phyloP scores from a whole-genome alignment of 148 eudicot genomes.

The Rhododendron vialii region DNA sequence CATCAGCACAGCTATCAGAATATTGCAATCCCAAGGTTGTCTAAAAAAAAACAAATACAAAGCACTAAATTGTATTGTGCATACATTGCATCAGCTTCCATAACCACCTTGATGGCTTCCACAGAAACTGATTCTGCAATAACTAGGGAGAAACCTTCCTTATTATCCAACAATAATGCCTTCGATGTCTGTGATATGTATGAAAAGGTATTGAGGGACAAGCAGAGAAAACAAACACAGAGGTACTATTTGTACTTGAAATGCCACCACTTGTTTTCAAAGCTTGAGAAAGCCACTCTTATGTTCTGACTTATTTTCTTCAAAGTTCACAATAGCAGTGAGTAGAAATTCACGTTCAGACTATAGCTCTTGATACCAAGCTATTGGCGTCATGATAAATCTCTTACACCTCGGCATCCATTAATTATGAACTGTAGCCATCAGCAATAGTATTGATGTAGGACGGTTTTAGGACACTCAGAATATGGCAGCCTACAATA shows the following conservation, averaged over 20 bases:
- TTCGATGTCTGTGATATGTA: neutral
- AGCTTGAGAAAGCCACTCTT: slow-evolving; percentile 1
- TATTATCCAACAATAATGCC: neutral
- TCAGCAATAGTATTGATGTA: neutral
- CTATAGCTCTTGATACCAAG: neutral
- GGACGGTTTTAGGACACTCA: too few relatives aligned
- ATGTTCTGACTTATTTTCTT: neutral
- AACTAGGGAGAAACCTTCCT: neutral
- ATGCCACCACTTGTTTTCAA: neutral
- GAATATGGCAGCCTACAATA: too few relatives aligned
- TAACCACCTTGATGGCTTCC: neutral
- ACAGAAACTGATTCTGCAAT: neutral
- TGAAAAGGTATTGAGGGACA: neutral
- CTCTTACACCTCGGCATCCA: neutral
- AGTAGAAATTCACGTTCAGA: neutral
- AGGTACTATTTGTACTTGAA: neutral
- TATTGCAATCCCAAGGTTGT: neutral
- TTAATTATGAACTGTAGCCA: neutral
- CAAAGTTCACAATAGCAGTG: neutral
- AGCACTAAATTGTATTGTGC: neutral
- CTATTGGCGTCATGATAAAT: neutral
- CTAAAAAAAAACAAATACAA: neutral
- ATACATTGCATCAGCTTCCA: neutral
- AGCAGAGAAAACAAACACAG: neutral
- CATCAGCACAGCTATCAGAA: neutral